These are phyloP conservation scores for Pyrrhoderma lamaoense DNA, from an alignment of 1,284 basidiomycete species.

Conservation along the genomic window DNA sequence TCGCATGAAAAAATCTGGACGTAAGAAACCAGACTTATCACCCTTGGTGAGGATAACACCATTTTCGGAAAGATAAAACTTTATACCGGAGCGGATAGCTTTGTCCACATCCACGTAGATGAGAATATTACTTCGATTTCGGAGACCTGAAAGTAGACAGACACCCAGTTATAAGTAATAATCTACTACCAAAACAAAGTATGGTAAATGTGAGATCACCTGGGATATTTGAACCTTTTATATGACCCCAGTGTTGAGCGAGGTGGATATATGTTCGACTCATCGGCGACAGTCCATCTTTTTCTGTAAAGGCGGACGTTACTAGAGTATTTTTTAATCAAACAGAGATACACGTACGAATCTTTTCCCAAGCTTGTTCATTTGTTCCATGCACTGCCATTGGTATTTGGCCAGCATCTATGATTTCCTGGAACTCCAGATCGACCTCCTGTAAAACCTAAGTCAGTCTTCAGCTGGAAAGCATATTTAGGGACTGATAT, in stretches of 20 bases:
- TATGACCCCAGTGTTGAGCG: constrained; percentile 55
- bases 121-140: constrained; percentile 60
- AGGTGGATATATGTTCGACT: constrained; percentile 83
- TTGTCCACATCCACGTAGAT: constrained; percentile 70
- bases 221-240: constrained; percentile 30
- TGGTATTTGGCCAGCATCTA: constrained; percentile 55
- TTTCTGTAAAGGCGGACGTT: constrained; percentile 32
- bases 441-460: constrained; percentile 43
- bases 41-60: constrained; percentile 82
- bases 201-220: constrained; percentile 50
- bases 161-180: not conserved
- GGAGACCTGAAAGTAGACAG: constrained; percentile 54
- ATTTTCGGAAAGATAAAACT: constrained; percentile 72
- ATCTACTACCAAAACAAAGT: constrained; percentile 38
- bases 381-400: constrained; percentile 78
- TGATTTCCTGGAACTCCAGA: constrained; percentile 61
- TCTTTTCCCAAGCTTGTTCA: constrained; percentile 58
- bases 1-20: constrained; percentile 52
- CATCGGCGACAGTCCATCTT: constrained; percentile 78
- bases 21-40: constrained; percentile 47
- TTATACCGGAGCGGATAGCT: constrained; percentile 64
- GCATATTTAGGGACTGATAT: constrained; percentile 16
- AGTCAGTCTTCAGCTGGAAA: not conserved
- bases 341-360: constrained; percentile 41
- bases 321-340: not conserved